Base-by-base conservation (phyloP, 768 basidiomycete genomes). In the Dendrothele bispora region DNA sequence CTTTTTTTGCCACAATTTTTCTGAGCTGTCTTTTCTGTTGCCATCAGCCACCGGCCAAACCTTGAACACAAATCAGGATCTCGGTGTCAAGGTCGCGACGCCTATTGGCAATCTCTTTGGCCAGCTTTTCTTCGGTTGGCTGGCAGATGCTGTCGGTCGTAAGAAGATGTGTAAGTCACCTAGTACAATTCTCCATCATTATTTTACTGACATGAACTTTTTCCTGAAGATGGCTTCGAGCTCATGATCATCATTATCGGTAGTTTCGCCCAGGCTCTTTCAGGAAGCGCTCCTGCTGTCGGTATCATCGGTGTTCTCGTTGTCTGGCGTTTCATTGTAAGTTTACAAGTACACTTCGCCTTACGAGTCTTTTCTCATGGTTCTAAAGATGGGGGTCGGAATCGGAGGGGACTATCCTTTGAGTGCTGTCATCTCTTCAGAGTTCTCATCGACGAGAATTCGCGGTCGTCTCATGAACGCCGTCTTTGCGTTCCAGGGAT, bases 361-460 rank as follows among this genome's bases (percentile, higher is more conserved):
- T 20, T 30, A 40, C 25, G 11, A 17, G 28, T 30, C n/a, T 15
- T 51, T 32, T 11, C 50, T 39, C 21, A 4, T 18, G 11, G 29
- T 21, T 26, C 0, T n/a, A 3, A 36, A 80, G 83, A 82, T 82
- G 79, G 89, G 89, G 0, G 63, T 92, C 2, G 91, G 92, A 5
- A 88, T 94, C 15, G 92, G 91, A 4, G 92, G 92, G 15, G 92
- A 95, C 57, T 94, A 95, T 61, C 92, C 92, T 5, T 63, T 94
- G 0, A 82, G 79, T 43, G 87, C 92, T 15, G 85, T 91, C 58
- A 94, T 95, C 58, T 84, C 91, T 3, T 91, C 88, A 26, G 92
- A 95, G 61, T 95, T 94, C 55, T 86, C 92, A 1, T 75, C 88
- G 1, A 86, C 84, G 15, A 78, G 78, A 35, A 81, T 74, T 39